These are phyloP conservation scores for Misopates orontium DNA, from an alignment of 257 asterid species.

Conservation along the genomic window DNA sequence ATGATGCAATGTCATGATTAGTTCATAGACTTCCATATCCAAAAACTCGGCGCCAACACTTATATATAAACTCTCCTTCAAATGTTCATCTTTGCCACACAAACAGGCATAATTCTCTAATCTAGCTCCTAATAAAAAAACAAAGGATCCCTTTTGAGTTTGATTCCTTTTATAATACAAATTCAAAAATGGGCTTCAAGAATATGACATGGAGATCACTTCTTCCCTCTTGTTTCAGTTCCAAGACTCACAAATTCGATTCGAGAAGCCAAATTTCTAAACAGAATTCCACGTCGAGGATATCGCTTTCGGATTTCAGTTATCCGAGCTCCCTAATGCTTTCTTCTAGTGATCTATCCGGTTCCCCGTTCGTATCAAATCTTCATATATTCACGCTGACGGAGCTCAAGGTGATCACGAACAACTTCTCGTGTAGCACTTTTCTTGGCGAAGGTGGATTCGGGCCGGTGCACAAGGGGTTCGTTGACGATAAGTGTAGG, in stretches of 20 bases:
- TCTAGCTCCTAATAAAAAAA: too few relatives aligned
- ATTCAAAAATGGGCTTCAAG: slow-evolving; percentile 8
- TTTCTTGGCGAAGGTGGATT: slow-evolving; percentile 60
- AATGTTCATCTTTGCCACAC: too few relatives aligned
- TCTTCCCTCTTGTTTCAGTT: slow-evolving; percentile 17
- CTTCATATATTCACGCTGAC: slow-evolving; percentile 48
- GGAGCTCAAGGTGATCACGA: slow-evolving; percentile 41
- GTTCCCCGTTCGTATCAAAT: slow-evolving; percentile 41
- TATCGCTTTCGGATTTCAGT: slow-evolving; percentile 48
- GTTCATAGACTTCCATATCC: too few relatives aligned
- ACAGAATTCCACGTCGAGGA: slow-evolving; percentile 32
- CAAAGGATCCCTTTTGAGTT: neutral
- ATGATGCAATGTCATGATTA: too few relatives aligned
- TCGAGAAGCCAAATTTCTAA: slow-evolving; percentile 17
- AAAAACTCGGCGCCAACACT: too few relatives aligned
- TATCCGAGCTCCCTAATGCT: slow-evolving; percentile 38
- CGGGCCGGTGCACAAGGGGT: slow-evolving; percentile 62
- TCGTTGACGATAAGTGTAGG: slow-evolving; percentile 41
- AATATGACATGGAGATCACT: slow-evolving; percentile 19
- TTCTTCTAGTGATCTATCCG: slow-evolving; percentile 40
- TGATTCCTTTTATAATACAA: neutral
- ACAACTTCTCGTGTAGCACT: slow-evolving; percentile 37
- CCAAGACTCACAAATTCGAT: neutral
- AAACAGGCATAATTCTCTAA: too few relatives aligned
- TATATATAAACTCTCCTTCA: too few relatives aligned